phyloP scores from a whole-genome alignment of 352 stramenopile genomes.

The Bremia lactucae region DNA sequence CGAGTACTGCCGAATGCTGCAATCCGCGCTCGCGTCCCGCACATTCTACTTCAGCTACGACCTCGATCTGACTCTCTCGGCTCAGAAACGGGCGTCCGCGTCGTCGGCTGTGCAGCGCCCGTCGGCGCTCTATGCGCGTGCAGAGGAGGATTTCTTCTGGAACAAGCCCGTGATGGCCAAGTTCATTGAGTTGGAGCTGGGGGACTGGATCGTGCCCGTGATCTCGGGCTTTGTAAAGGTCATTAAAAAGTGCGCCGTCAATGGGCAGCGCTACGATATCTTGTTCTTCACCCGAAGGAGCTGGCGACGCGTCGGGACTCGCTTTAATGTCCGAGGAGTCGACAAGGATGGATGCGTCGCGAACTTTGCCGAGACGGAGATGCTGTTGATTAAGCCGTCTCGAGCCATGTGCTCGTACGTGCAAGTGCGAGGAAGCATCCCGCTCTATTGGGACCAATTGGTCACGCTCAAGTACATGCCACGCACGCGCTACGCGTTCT shows the following conservation, averaged over 20 bases:
- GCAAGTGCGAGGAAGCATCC: conserved; percentile 91
- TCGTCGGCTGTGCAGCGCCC: conserved; percentile 16
- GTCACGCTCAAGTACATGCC: conserved; percentile 90
- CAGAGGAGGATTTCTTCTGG: conserved; percentile 89
- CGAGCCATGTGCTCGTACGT: conserved; percentile 46
- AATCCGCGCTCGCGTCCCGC: conserved; percentile 29
- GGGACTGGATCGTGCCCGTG: conserved; percentile 69
- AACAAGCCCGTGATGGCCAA: conserved; percentile 63
- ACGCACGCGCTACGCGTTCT: conserved; percentile 54
- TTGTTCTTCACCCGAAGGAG: conserved; percentile 70
- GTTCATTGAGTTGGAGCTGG: conserved; percentile 54
- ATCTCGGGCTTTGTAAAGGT: conserved; percentile 59
- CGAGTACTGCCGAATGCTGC: conserved; percentile 54
- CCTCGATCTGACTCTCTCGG: conserved; percentile 65
- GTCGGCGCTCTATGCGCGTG: conserved; percentile 31
- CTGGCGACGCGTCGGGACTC: conserved; percentile 71
- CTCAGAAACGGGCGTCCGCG: conserved; percentile 42
- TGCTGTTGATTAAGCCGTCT: conserved; percentile 53
- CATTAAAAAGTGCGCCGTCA: conserved; percentile 38
- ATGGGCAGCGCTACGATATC: conserved; percentile 49
- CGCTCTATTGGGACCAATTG: conserved; percentile 86
- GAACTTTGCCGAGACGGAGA: conserved; percentile 94
- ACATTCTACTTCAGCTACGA: conserved; percentile 71
- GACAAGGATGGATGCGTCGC: conserved; percentile 85
- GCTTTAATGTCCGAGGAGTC: conserved; percentile 88